Evolutionary conservation across 495 filamentous ascomycete species (phyloP), one percentile per base, ranked within the genome.

Genomic region (Haplographium delicatum): DNA sequence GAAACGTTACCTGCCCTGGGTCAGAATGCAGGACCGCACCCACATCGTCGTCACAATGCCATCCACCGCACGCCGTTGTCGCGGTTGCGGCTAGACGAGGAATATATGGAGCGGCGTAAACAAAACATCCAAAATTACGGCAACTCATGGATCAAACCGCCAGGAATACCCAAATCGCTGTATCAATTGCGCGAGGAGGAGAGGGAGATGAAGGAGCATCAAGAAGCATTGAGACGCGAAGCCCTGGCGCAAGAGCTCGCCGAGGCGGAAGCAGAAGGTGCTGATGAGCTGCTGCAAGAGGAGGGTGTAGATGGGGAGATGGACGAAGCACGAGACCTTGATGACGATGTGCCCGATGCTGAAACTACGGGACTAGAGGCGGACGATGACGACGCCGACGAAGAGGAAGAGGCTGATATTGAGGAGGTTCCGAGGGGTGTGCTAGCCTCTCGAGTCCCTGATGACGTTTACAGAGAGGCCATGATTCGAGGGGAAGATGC

Each of bases 191-290:
- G 79, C 49, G 88, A 90, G 60, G 88, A 91, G 72, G 74, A 82
- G 22, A 79, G 84, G 16, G 88, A 94, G 70, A 74, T 82, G 31
- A 83, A 86, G 58, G 88, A 94, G 63, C 82, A 86, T n/a, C 74
- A 84, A 40, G 82, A 83, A 44, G 83, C 81, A 0, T 63, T 85
- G 48, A 70, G 76, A 13, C 75, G 84, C n/a, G 86, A 89, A 59
- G 74, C 79, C 65, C 72, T 83, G 7, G 78, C 79, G 39, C 78
- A 81, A 44, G 82, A 83, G 47, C 73, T 83, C 10, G 82, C 78
- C 3, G 74, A 78, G 30, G 76, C 77, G 3, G 73, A 65, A 27
- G 65, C 61, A 31, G 62, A 53, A 43, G 67, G 58, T 20, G 61
- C 56, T 3, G 68, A 72, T 37, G 84, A 87, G 56, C 72, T 81